A percentile compares a stretch with the other conserved stretches of the same genome.
These are phyloP conservation scores for Diaporthe sp. DNA, from an alignment of 2,329 filamentous ascomycete genomes.

Conservation along the genomic window DNA sequence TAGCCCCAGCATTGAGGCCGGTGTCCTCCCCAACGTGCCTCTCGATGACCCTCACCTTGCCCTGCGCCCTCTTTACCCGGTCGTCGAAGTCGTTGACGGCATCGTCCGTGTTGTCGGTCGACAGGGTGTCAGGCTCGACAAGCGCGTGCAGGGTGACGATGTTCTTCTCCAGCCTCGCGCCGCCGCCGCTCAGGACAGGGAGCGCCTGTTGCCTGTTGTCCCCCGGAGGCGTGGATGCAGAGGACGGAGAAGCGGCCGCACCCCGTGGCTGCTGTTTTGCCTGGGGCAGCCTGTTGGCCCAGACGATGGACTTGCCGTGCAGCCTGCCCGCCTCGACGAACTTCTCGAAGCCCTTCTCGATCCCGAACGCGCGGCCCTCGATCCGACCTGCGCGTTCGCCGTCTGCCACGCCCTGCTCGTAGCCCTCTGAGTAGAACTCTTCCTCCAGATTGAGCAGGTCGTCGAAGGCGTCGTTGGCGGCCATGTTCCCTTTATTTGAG, in stretches of 20 bases:
- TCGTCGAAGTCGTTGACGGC: slow-evolving; percentile 94
- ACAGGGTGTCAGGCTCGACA: slow-evolving; percentile 82
- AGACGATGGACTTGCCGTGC: slow-evolving; percentile 85
- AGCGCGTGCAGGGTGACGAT: slow-evolving; percentile 81
- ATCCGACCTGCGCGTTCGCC: slow-evolving; percentile 83
- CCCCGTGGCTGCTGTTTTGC: slow-evolving; percentile 17
- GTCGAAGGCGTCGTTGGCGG: slow-evolving; percentile 66
- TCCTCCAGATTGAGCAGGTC: slow-evolving; percentile 73
- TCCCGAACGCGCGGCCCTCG: slow-evolving; percentile 91
- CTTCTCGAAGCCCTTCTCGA: slow-evolving; percentile 95
- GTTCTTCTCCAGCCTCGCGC: slow-evolving; percentile 80
- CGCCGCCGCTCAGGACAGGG: slow-evolving; percentile 54
- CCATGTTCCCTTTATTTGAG: slow-evolving; percentile 44
- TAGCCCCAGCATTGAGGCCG: background rate
- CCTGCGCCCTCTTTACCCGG: slow-evolving; percentile 83
- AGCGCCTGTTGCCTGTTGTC: slow-evolving; percentile 45
- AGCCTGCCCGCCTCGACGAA: slow-evolving; percentile 85
- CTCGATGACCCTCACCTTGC: slow-evolving; percentile 89
- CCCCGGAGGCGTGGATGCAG: background rate
- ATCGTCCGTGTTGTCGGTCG: slow-evolving; percentile 87
- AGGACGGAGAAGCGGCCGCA: background rate
- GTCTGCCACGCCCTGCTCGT: slow-evolving; percentile 80
- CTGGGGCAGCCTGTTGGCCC: slow-evolving; percentile 78
- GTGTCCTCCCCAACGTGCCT: slow-evolving; percentile 68
- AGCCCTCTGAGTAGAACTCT: slow-evolving; percentile 86